phyloP scores from a whole-genome alignment of 2,329 filamentous ascomycete species.

The Fusarium decemcellulare region DNA sequence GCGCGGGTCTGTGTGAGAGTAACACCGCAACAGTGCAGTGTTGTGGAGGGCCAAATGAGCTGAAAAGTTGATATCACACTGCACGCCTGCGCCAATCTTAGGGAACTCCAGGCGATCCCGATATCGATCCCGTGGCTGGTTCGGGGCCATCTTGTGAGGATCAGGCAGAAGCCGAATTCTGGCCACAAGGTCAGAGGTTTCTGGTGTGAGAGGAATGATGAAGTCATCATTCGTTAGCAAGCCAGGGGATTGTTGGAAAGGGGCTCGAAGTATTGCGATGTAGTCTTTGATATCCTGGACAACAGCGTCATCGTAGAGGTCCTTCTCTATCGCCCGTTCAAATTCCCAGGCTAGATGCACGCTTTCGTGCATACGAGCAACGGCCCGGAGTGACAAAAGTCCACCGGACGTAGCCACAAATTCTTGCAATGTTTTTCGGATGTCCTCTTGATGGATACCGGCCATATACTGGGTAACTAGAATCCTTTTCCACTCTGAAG shows the following conservation, averaged over 20 bases:
- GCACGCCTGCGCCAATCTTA: constrained; percentile 82
- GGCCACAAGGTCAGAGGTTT: constrained; percentile 53
- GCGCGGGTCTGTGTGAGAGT: constrained; percentile 83
- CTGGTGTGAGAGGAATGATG: constrained; percentile 55
- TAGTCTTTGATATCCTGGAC: constrained; percentile 61
- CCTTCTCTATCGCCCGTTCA: constrained; percentile 65
- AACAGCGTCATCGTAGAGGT: constrained; percentile 58
- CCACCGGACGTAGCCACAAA: constrained; percentile 29
- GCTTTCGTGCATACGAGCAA: constrained; percentile 66
- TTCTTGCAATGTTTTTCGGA: constrained; percentile 58
- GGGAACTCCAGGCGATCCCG: constrained; percentile 81
- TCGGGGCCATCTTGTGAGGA: constrained; percentile 64
- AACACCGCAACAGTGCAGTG: constrained; percentile 85
- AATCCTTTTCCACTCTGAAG: constrained; percentile 18
- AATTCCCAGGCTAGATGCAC: constrained; percentile 71
- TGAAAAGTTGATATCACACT: constrained; percentile 94
- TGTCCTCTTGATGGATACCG: constrained; percentile 64
- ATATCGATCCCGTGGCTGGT: constrained; percentile 68
- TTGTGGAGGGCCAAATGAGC: constrained; percentile 88
- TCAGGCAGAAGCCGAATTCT: constrained; percentile 62
- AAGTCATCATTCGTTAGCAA: constrained; percentile 32
- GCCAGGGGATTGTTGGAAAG: constrained; percentile 42
- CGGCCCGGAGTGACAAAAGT: constrained; percentile 54
- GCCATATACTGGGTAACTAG: constrained; percentile 63
- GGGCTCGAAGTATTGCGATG: constrained; percentile 62